Evolutionary conservation across 2,329 filamentous ascomycete species (phyloP), one percentile per base, ranked within the genome.

Genomic region (Cercospora sp.): DNA sequence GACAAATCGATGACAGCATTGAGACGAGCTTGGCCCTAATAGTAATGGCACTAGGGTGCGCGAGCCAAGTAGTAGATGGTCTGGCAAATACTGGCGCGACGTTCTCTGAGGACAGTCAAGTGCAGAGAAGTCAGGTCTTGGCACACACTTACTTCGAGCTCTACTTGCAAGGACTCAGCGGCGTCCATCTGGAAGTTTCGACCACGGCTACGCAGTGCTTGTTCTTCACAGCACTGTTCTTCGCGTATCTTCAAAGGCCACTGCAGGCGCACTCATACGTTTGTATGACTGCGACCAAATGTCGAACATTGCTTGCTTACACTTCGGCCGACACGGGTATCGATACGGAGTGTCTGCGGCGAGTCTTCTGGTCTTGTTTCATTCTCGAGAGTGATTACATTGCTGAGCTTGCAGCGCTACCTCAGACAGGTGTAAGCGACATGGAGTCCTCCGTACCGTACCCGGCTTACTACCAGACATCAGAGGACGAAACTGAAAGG

Each of bases 351-450:
- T 67, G 66, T 24, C 49, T 67, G 10, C 65, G 66, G 21, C 43
- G 68, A 55, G 65, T 70, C 7, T 70, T 70, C 55, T 69, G 67
- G 67, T 67, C 67, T 10, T 69, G 67, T 49, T 69, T 64, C 60
- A 65, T 61, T 10, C 28, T 69, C 5, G 67, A 69, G 51, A 63
- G 55, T n/a, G 68, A 67, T 49, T 70, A 67, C 28, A 60, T 70
- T n/a, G 68, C 66, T 12, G 65, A 67, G 45, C 61, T 70, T 13
- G 61, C 65, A 26, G 66, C 68, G 13, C 43, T 70, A 13, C 68
- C 66, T 10, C 65, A 67, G 40, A 70, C 62, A 12, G 67, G 67
- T 9, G 61, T 69, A 8, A 65, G 61, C 51, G 65, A 70, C 8
- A 68, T 70, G 49, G 65, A 70, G 26, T 67, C 65, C 8, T 57